Conservation (phyloP, 2,329 filamentous ascomycete species). For the Fusarium coffeatum region DNA sequence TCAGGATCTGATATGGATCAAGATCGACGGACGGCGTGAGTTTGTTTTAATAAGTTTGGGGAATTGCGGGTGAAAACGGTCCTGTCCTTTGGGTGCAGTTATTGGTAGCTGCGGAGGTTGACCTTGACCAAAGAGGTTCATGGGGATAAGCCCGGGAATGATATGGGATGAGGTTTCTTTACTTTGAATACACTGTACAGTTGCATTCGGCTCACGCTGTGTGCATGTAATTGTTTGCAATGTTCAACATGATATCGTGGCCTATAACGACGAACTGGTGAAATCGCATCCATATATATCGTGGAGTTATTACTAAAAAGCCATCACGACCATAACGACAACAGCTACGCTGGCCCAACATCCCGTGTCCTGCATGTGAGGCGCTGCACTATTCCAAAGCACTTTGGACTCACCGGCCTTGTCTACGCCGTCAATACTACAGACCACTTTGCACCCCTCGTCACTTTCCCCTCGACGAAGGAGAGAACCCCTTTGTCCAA, state of each 20-base stretch:
- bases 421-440: slow-evolving; percentile 51
- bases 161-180: neutral
- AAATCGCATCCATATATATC: neutral
- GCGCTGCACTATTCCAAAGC: slow-evolving; percentile 44
- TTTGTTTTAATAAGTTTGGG: slow-evolving; percentile 9
- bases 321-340: slow-evolving; percentile 1
- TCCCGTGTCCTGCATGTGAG: slow-evolving; percentile 5
- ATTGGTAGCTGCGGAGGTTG: neutral
- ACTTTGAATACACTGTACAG: neutral
- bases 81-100: neutral
- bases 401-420: slow-evolving; percentile 42
- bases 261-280: neutral
- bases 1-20: slow-evolving; percentile 1
- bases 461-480: slow-evolving; percentile 46
- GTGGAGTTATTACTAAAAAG: neutral
- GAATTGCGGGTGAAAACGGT: slow-evolving; percentile 15
- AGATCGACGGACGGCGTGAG: slow-evolving; percentile 9
- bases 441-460: slow-evolving; percentile 45
- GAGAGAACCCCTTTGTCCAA: slow-evolving; percentile 49
- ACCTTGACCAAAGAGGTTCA: neutral
- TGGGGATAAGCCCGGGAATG: neutral
- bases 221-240: no score
- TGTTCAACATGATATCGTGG: neutral
- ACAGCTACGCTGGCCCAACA: neutral
- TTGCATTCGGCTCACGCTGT: neutral